These are phyloP conservation scores for Pyrenochaeta sp. DNA, from an alignment of 2,329 filamentous ascomycete species.

Conservation along the genomic window DNA sequence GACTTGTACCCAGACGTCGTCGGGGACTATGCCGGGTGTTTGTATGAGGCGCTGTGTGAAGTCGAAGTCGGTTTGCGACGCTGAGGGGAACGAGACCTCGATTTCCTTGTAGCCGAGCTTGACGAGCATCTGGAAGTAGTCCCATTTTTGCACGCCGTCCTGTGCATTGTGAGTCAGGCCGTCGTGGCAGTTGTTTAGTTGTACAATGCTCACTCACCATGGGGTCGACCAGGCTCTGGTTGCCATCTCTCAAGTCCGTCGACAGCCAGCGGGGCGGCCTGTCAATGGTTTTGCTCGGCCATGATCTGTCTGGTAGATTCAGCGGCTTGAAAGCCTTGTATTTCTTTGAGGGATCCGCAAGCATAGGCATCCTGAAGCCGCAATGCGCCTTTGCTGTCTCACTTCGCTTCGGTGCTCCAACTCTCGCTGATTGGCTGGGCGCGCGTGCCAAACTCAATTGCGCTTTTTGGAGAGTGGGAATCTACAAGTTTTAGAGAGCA, in stretches of 20 bases:
- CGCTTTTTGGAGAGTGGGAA: not conserved
- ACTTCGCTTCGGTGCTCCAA: not conserved
- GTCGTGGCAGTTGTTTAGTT: not conserved
- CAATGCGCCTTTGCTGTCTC: not conserved
- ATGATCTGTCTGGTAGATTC: conserved; percentile 76
- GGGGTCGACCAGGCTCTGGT: conserved; percentile 90
- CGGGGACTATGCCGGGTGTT: conserved; percentile 81
- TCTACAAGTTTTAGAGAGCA: not conserved
- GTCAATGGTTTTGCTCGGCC: conserved; percentile 82
- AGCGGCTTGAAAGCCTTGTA: conserved; percentile 75
- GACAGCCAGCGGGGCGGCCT: conserved; percentile 91
- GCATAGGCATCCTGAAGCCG: conserved; percentile 56
- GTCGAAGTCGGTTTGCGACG: conserved; percentile 94
- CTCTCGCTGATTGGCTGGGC: not conserved
- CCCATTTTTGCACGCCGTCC: conserved; percentile 95
- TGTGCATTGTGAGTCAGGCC: conserved; percentile 45
- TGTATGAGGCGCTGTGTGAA: conserved; percentile 89
- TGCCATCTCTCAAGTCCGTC: conserved; percentile 88
- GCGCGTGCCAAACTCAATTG: not conserved
- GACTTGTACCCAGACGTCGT: conserved; percentile 92
- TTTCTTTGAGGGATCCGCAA: conserved; percentile 79
- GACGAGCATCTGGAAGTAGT: conserved; percentile 93
- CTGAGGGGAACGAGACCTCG: conserved; percentile 93
- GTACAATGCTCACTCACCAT: conserved; percentile 70
- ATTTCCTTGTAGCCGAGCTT: conserved; percentile 97